Evolutionary conservation across 73 alveolate species (phyloP), one percentile per base, ranked within the genome.

Genomic region (Breviolum minutum): DNA sequence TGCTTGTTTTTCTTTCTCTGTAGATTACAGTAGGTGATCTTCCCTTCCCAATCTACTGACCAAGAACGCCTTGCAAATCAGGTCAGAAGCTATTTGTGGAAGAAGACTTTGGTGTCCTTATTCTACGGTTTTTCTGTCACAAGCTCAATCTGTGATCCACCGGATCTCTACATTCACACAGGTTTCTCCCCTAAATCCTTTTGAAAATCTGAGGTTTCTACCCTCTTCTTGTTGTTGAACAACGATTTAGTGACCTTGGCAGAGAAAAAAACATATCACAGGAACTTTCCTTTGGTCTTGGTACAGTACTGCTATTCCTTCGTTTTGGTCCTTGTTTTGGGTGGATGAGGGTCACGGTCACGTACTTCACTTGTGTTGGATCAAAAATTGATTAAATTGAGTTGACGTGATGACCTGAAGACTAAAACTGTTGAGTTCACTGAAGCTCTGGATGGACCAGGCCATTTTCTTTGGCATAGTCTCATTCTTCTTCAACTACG

Each of bases 61-160:
- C 86, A 9, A 40, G 54, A 40, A 40, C 5, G 54, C 54, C 54
- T 9, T 77, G 86, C 63, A 17, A 14, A 40, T 60, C 61, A 92
- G 97, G 97, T 92, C 48, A 83, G 97, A 27, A 92, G 97, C 89
- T 92, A 92, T 61, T 83, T 92, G 79, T 92, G 97, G 97, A 92
- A 92, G 97, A 92, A 92, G 97, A 92, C 97, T 17, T 24, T 92
- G 63, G 97, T 92, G 63, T 92, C 97, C 20, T 70, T 92, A 2
- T 14, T 92, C 13, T 92, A 92, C 62, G 97, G 97, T 89, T 92
- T 92, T 89, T 92, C 97, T 13, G 97, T 27, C 29, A 20, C 63
- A 22, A n/a, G 24, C 87, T 90, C 88, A 26, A 20, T 11, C 17
- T 40, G n/a, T n/a, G n/a, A 22, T 11, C 40, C 54, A 40, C 54